These are phyloP conservation scores for Nannochloris sp. DNA, from an alignment of 139 green algal species.

Conservation along the genomic window DNA sequence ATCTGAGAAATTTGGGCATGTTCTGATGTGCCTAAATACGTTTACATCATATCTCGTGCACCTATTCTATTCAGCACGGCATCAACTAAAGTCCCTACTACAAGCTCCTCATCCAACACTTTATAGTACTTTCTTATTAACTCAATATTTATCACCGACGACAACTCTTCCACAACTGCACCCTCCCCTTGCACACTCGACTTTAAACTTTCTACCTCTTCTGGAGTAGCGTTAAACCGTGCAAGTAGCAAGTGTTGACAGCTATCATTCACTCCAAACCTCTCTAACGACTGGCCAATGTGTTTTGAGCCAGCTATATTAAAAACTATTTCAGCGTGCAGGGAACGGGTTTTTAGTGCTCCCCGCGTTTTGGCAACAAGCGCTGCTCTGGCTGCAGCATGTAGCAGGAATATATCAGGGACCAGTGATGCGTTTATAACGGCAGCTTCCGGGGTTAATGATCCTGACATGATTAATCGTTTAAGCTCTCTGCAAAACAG, in stretches of 20 bases:
- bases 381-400: constrained; percentile 32
- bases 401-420: constrained; percentile 35
- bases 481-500: constrained; percentile 26
- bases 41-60: constrained; percentile 22
- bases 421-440: constrained; percentile 37
- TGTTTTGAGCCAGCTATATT: constrained; percentile 46
- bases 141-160: not conserved
- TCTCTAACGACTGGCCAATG: constrained; percentile 44
- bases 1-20: too few species aligned
- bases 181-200: constrained; percentile 3
- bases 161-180: constrained; percentile 12
- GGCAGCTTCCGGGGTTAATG: constrained; percentile 20
- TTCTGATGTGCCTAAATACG: too few species aligned
- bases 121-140: constrained; percentile 36
- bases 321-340: constrained; percentile 59
- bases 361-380: constrained; percentile 7
- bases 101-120: constrained; percentile 32
- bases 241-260: constrained; percentile 38
- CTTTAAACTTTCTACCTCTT: constrained; percentile 26
- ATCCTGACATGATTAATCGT: constrained; percentile 13
- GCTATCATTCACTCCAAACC: constrained; percentile 42
- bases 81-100: constrained; percentile 33
- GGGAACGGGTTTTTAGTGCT: constrained; percentile 23
- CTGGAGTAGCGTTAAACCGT: constrained; percentile 40
- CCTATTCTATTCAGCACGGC: constrained; percentile 30